Base-by-base conservation (phyloP, 345 rosid species). In the Citropsis articulata region DNA sequence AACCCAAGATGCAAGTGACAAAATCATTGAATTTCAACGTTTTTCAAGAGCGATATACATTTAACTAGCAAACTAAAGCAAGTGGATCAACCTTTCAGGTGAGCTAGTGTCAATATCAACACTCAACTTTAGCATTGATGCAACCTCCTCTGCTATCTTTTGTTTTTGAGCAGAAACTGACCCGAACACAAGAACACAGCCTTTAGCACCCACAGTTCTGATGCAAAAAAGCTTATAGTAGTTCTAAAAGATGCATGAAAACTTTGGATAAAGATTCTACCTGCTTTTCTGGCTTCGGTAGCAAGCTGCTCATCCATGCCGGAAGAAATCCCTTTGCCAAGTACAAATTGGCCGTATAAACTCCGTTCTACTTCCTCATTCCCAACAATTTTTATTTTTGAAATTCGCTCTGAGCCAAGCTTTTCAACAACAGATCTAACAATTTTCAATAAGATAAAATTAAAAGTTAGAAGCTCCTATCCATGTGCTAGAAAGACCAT, bases 141-240 rank as follows among this genome's bases (percentile, higher is more conserved):
- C 99, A 84, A 95, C 94, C 88, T 93, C 96, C 81, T 95, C 82
- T 16, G 98, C 99, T 85, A 95, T 88, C 87, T 86, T 86, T 81
- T 88, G 96, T 84, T 90, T 95, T 89, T 95, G 92, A 56, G 95
- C 92, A 48, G 98, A 93, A 27, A 81, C 99, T 95, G 89, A 77
- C 38, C 78, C 75, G 5, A 22, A 81, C 82, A 76, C 28, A 85
- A 80, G 79, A 81, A 59, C 25, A 64, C 36, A 75, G 33, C 24
- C 66, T 66, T 87, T 71, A 81, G 76, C 61, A 78, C 16, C 75
- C 76, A 71, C 62, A 63, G 31, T 69, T 73, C 76, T 31, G 66
- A 48, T 74, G 45, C 69, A 42, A 60, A 77, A 77, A 83, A 38
- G 45, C 25, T 19, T 36, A 75, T 30, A 69, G 28, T 27, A 66